Base-by-base conservation (phyloP, 2,329 filamentous ascomycete species). In the Volutella citrinella region DNA sequence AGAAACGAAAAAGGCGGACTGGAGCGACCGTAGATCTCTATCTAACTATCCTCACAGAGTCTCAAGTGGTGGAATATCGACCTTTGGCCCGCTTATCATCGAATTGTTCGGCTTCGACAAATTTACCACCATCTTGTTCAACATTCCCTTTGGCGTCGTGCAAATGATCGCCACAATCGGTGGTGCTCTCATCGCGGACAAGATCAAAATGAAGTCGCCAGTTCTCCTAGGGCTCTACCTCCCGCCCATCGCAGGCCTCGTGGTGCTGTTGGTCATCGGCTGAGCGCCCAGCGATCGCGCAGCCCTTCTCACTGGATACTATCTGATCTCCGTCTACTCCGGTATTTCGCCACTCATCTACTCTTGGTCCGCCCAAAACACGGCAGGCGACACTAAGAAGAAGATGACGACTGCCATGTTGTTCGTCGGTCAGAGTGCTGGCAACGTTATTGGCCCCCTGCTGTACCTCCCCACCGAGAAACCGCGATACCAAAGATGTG, bases 361-460 rank as follows among this genome's bases (percentile, higher is more conserved):
- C 49, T 69, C 70, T 0, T 78, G 72, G 72, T 70, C 68, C 0
- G 69, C 69, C 0, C 73, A 76, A 31, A 80, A 80, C 43, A 78
- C 80, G 0, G 80, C 68, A 3, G 80, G 80, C 1, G 78, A 84
- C 39, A 84, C 80, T 0, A 84, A 84, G 54, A 72, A 78, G 40
- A 83, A 83, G 50, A 70, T 76, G 3, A 81, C 74, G 0, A 82
- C 78, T 0, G 76, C 66, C 3, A 68, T 78, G 11, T 59, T 82
- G 4, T 80, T 83, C 43, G 65, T 82, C 17, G 78, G 78, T 7
- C 72, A 77, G 45, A 78, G 74, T 31, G 71, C 72, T 2, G 80
- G 79, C 7, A 83, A 84, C 45, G 74, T 82, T 27, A 65, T 82
- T n/a, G 80, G 80, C 0, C 48, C 52, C 1, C 27, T 58, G 1